Conservation (phyloP, 768 basidiomycete genomes). For the Kwoniella sp. region DNA sequence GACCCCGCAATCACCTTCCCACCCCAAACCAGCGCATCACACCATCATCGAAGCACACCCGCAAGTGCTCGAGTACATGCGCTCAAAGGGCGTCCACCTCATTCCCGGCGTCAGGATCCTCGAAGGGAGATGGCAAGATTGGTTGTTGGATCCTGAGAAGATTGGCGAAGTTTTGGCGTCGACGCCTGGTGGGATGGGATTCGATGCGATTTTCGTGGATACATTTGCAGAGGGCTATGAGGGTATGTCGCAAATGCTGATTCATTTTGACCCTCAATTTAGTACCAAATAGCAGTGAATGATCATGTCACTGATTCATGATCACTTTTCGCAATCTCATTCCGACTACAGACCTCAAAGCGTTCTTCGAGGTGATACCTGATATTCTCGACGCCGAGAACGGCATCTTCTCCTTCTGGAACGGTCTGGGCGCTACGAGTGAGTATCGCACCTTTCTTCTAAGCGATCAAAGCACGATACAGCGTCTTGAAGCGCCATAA, state of each 20-base stretch:
- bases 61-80: conserved; percentile 83
- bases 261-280: neutral
- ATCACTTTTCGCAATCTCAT: neutral
- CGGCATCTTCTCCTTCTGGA: conserved; percentile 91
- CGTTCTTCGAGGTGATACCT: conserved; percentile 80
- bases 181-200: conserved; percentile 69
- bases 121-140: conserved; percentile 94
- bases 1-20: conserved; percentile 57
- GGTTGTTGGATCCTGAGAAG: conserved; percentile 47
- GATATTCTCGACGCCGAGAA: conserved; percentile 72
- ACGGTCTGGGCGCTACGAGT: conserved; percentile 95
- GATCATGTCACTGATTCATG: too few relatives aligned
- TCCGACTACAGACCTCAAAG: conserved; percentile 63
- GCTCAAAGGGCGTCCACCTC: conserved; percentile 72
- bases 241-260: conserved; percentile 61
- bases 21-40: conserved; percentile 67
- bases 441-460: conserved; percentile 52
- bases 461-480: too few relatives aligned
- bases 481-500: too few relatives aligned
- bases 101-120: conserved; percentile 76
- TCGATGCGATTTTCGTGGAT: conserved; percentile 88
- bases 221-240: conserved; percentile 87
- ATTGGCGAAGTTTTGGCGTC: conserved; percentile 41
- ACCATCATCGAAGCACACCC: conserved; percentile 94
- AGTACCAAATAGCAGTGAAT: neutral